Percentiles rank a stretch among this genome's conserved stretches.
Conservation (phyloP, 352 stramenopile species). For the Pythium phragmiticola region DNA sequence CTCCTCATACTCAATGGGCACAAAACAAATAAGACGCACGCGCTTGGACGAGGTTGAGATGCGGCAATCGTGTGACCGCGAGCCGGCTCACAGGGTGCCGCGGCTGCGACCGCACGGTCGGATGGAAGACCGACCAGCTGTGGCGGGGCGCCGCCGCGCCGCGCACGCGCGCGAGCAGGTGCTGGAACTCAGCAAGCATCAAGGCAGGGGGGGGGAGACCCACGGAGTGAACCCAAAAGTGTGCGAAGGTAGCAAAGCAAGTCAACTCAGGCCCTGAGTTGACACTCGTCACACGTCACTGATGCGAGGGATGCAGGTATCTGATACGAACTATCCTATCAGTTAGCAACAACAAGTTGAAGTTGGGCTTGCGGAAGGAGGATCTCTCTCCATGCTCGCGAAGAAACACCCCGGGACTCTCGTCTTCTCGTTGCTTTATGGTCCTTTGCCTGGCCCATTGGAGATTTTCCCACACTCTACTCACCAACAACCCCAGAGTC, state of each 20-base stretch:
- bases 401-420: neutral
- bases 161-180: constrained; percentile 12
- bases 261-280: neutral
- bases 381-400: neutral
- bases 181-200: neutral
- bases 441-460: neutral
- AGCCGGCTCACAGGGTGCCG: constrained; percentile 40
- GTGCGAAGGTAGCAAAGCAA: neutral
- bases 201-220: neutral
- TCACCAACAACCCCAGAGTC: neutral
- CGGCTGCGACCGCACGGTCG: constrained; percentile 21
- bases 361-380: neutral
- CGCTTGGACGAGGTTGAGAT: constrained; percentile 45
- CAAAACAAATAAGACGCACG: constrained; percentile 25
- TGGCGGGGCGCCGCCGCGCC: constrained; percentile 29
- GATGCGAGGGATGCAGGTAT: neutral
- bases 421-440: neutral
- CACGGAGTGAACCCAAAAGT: neutral
- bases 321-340: neutral
- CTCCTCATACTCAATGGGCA: too few species aligned
- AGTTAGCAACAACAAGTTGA: constrained; percentile 18
- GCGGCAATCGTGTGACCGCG: constrained; percentile 31
- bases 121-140: constrained; percentile 57
- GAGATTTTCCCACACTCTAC: neutral
- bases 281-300: neutral